Conservation (phyloP, 352 stramenopile species). For the Phytophthora cactorum region DNA sequence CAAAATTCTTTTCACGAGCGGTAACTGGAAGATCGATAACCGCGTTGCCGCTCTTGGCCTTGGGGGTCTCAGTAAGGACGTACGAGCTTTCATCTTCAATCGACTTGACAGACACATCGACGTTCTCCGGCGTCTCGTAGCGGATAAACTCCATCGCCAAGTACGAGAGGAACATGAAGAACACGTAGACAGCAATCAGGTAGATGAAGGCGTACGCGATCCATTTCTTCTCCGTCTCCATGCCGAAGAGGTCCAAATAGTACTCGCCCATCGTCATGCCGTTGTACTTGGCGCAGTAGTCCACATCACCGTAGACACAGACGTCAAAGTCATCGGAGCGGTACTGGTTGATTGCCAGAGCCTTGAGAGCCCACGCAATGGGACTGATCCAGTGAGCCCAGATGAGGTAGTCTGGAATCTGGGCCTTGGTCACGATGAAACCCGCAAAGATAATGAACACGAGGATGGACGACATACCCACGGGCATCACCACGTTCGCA, state of each 20-base stretch:
- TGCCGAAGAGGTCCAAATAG: too few relatives aligned
- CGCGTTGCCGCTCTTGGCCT: background rate
- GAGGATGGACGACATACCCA: constrained; percentile 14
- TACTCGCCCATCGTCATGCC: constrained; percentile 8
- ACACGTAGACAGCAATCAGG: constrained; percentile 12
- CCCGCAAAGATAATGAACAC: constrained; percentile 44
- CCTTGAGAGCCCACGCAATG: constrained; percentile 43
- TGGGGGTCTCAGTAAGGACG: constrained; percentile 13
- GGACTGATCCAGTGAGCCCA: constrained; percentile 22
- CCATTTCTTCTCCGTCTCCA: constrained; percentile 9
- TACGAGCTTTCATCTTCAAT: constrained; percentile 12
- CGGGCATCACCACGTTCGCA: constrained; percentile 15
- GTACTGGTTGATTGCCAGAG: constrained; percentile 42
- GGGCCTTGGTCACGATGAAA: constrained; percentile 14
- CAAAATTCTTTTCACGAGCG: constrained; percentile 28
- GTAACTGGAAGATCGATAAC: constrained; percentile 12
- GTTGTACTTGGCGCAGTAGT: constrained; percentile 17
- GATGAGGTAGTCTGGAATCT: constrained; percentile 40
- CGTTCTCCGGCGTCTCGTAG: constrained; percentile 14
- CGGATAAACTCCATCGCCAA: constrained; percentile 17
- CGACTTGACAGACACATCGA: constrained; percentile 16
- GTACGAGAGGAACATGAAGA: constrained; percentile 25
- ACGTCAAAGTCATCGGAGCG: constrained; percentile 23
- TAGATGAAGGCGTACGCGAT: constrained; percentile 16
- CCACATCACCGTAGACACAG: constrained; percentile 29